phyloP scores from a whole-genome alignment of 345 rosid species.

The Euphorbia pulcherrima region DNA sequence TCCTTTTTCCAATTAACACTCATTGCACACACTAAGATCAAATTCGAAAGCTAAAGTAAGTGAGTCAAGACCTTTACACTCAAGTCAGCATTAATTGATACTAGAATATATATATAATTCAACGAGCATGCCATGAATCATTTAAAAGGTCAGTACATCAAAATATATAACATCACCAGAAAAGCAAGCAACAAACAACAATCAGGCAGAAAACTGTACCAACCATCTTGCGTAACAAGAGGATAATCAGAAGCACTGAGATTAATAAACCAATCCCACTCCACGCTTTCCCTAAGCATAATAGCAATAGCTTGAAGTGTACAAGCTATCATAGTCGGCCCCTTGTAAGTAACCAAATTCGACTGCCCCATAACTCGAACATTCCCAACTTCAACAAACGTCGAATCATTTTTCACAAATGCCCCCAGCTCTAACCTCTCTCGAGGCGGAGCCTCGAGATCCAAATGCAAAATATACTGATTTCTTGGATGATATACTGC shows the following conservation, averaged over 20 bases:
- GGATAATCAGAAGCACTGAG: constrained; percentile 95
- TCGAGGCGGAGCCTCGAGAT: constrained; percentile 88
- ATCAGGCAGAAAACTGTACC: constrained; percentile 27
- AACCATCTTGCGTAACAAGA: constrained; percentile 91
- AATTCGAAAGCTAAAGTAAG: too few relatives aligned
- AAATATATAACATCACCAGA: constrained; percentile 5
- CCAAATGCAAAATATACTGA: constrained; percentile 88
- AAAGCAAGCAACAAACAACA: constrained; percentile 3
- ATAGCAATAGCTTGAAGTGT: constrained; percentile 90
- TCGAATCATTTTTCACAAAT: constrained; percentile 65
- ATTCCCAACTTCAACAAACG: constrained; percentile 69
- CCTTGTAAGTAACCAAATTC: constrained; percentile 86
- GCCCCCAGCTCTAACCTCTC: constrained; percentile 70
- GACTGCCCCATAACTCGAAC: constrained; percentile 89
- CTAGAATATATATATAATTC: neutral
- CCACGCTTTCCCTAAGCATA: constrained; percentile 71
- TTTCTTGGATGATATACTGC: constrained; percentile 94
- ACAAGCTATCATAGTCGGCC: constrained; percentile 90
- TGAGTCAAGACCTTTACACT: too few relatives aligned
- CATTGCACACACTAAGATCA: too few relatives aligned
- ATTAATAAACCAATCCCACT: constrained; percentile 95
- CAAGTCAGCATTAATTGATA: too few relatives aligned
- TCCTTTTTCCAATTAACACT: too few relatives aligned
- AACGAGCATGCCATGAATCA: neutral
- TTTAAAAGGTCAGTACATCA: neutral